Percentiles rank a stretch among this genome's conserved stretches.
phyloP scores from a whole-genome alignment of 257 asterid species.

The Petunia secreta region DNA sequence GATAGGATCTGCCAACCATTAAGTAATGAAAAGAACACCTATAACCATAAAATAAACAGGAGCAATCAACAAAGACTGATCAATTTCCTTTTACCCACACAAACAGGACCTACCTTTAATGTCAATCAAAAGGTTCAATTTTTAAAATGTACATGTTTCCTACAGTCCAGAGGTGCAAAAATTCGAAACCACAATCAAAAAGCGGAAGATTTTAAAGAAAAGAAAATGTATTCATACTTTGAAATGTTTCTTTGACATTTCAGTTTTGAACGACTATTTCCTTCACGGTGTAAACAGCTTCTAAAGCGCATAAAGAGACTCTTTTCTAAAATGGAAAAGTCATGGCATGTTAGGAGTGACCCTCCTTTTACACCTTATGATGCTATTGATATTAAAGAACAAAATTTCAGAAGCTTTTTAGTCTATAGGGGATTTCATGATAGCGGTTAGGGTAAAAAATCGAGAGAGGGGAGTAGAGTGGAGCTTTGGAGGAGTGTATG shows the following conservation, averaged over 20 bases:
- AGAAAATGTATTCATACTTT: background rate
- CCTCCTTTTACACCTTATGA: slow-evolving; percentile 14
- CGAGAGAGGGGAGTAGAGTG: no score
- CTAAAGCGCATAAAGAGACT: background rate
- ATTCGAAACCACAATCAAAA: background rate
- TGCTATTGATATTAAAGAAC: background rate
- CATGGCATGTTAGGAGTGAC: background rate
- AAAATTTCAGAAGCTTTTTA: background rate
- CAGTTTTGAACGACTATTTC: background rate
- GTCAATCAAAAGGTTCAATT: background rate
- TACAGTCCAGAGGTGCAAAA: background rate
- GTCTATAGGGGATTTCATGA: no score
- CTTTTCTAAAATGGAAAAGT: background rate
- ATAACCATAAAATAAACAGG: background rate
- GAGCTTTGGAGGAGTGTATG: no score
- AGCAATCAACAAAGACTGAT: slow-evolving; percentile 1
- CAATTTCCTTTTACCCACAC: background rate
- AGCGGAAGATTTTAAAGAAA: background rate
- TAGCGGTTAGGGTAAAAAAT: no score
- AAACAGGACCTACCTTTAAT: background rate
- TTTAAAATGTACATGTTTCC: background rate
- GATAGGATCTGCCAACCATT: background rate
- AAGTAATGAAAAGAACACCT: background rate
- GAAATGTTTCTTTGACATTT: background rate
- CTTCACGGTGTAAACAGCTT: background rate